Percentiles rank a stretch among this genome's conserved stretches.
phyloP scores from a whole-genome alignment of 2,329 filamentous ascomycete genomes.

The Colletotrichum plurivorum region DNA sequence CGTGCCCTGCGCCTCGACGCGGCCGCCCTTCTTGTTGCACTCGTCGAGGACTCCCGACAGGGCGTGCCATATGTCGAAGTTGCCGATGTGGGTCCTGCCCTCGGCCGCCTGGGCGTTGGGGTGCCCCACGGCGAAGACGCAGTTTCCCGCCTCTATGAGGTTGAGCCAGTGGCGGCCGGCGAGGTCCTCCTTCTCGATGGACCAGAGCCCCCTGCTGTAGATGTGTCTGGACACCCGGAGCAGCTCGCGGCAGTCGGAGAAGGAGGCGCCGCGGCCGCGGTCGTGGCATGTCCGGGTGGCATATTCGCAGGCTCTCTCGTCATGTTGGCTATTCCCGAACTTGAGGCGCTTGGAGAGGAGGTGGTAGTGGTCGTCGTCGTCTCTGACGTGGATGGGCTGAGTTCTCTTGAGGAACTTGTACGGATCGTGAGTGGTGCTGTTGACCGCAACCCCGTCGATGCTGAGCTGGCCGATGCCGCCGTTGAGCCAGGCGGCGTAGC shows the following conservation, averaged over 20 bases:
- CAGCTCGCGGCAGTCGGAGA: conserved; percentile 15
- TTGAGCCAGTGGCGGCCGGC: conserved; percentile 13
- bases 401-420: not conserved
- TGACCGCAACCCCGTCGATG: not conserved
- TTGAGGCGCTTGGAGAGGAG: conserved; percentile 10
- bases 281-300: conserved; percentile 1
- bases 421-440: not conserved
- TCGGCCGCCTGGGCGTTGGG: not conserved
- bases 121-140: conserved; percentile 17
- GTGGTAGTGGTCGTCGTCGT: not conserved
- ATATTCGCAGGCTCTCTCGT: not conserved
- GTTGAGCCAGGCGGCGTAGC: conserved; percentile 10
- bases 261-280: conserved; percentile 11
- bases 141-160: conserved; percentile 11
- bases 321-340: not conserved
- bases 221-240: not conserved
- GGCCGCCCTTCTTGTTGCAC: not conserved
- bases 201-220: conserved; percentile 1
- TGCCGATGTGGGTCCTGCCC: conserved; percentile 4
- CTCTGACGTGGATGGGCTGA: not conserved
- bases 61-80: conserved; percentile 12
- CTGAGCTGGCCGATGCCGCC: not conserved
- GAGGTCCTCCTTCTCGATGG: conserved; percentile 4
- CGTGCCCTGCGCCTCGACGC: conserved; percentile 20
- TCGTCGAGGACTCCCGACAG: not conserved